phyloP scores from a whole-genome alignment of 306 rosid genomes.

The Cyclanthera cordifolia region DNA sequence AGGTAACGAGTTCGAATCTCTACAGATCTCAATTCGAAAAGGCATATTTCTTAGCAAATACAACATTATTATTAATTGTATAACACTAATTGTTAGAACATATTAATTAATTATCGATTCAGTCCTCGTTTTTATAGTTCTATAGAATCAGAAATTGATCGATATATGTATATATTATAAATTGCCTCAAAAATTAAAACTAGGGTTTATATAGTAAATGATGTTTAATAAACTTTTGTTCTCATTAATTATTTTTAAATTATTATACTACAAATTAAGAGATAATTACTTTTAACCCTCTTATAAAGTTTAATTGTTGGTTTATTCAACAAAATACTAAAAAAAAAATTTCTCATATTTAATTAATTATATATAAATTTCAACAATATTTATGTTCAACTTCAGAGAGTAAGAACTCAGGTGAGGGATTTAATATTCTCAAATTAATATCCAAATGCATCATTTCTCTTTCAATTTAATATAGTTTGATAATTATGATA shows the following conservation, averaged over 20 bases:
- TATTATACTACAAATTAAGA: background rate
- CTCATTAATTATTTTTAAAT: too few relatives aligned
- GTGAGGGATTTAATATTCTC: background rate
- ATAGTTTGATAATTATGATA: conserved; percentile 12
- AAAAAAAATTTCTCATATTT: too few relatives aligned
- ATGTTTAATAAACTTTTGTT: background rate
- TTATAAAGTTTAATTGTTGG: too few relatives aligned
- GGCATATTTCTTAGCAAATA: background rate
- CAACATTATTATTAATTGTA: background rate
- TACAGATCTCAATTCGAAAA: too few relatives aligned
- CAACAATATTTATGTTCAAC: background rate
- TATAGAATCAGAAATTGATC: background rate
- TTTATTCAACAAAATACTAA: too few relatives aligned
- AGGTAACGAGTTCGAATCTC: too few relatives aligned
- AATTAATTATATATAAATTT: too few relatives aligned
- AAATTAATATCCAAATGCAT: background rate
- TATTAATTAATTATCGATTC: background rate
- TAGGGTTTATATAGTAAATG: too few relatives aligned
- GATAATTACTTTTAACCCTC: too few relatives aligned
- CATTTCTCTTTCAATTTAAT: conserved; percentile 1
- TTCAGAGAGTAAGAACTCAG: background rate
- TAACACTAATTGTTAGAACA: background rate
- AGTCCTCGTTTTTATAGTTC: background rate
- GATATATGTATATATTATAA: too few relatives aligned
- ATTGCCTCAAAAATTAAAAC: too few relatives aligned